These are phyloP conservation scores for Crithidia brevicula DNA, from an alignment of 208 protist genomes.

Conservation along the genomic window DNA sequence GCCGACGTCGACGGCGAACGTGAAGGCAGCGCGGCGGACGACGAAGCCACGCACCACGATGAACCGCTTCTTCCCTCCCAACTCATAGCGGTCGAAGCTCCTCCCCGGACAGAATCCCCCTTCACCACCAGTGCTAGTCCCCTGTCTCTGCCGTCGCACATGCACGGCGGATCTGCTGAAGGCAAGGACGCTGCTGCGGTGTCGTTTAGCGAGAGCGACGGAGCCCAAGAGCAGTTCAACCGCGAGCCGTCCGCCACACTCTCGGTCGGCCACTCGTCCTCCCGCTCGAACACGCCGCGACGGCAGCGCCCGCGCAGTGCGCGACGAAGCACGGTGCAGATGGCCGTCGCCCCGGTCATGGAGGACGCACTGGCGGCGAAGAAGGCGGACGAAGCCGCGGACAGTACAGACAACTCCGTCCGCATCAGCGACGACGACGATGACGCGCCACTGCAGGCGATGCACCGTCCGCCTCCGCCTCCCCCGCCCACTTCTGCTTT, in stretches of 20 bases:
- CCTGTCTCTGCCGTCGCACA: neutral
- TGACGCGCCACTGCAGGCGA: neutral
- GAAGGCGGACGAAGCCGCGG: conserved; percentile 13
- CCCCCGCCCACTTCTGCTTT: too few relatives aligned
- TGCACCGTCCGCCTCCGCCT: conserved; percentile 6
- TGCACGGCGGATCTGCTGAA: neutral
- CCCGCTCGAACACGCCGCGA: conserved; percentile 34
- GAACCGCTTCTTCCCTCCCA: neutral
- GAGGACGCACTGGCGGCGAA: conserved; percentile 7
- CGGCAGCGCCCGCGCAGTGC: conserved; percentile 30
- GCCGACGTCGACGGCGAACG: neutral
- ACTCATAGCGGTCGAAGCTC: neutral
- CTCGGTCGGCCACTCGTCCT: conserved; percentile 19
- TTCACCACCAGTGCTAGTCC: neutral
- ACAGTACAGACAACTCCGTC: conserved; percentile 9
- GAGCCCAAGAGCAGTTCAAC: too few relatives aligned
- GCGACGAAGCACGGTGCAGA: conserved; percentile 44
- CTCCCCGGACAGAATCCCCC: conserved; percentile 1
- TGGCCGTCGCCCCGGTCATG: conserved; percentile 31
- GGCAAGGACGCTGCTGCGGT: conserved; percentile 1
- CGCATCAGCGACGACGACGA: conserved; percentile 31
- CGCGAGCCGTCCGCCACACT: neutral
- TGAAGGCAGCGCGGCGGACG: neutral
- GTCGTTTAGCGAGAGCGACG: too few relatives aligned
- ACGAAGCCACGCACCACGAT: neutral